A percentile compares a stretch with the other conserved stretches of the same genome.
phyloP scores from a whole-genome alignment of 768 basidiomycete species.

The Naganishia antarctica region DNA sequence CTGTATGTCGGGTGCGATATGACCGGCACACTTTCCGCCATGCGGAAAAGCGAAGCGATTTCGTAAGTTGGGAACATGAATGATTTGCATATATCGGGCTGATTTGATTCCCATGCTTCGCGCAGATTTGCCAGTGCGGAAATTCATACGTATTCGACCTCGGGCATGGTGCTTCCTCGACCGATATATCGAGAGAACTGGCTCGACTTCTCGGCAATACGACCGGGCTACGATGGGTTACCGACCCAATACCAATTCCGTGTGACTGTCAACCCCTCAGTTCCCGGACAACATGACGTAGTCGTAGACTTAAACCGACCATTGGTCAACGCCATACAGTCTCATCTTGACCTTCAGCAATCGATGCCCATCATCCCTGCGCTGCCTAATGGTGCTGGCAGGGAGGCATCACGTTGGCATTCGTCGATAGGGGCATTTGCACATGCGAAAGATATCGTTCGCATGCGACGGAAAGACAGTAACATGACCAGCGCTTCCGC shows the following conservation, averaged over 20 bases:
- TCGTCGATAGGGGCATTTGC: slow-evolving; percentile 2
- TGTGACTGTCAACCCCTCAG: neutral
- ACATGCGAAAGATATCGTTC: slow-evolving; percentile 10
- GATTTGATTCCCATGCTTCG: neutral
- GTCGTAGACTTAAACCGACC: neutral
- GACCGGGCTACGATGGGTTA: neutral
- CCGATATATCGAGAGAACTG: slow-evolving; percentile 13
- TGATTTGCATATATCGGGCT: neutral
- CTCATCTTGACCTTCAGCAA: slow-evolving; percentile 3
- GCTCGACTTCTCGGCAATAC: neutral
- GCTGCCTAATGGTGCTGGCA: slow-evolving; percentile 7
- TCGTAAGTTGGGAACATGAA: slow-evolving; percentile 1
- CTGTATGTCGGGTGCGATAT: neutral
- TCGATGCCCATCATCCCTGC: neutral
- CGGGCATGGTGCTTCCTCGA: neutral
- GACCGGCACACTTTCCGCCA: neutral
- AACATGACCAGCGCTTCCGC: neutral
- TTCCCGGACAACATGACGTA: neutral
- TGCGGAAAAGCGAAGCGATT: neutral
- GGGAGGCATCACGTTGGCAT: slow-evolving; percentile 11
- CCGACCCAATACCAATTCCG: slow-evolving; percentile 6
- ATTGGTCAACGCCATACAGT: slow-evolving; percentile 1
- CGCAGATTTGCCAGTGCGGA: neutral
- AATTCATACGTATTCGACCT: slow-evolving; percentile 5
- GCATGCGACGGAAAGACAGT: slow-evolving; percentile 13